Evolutionary conservation across 495 filamentous ascomycete species (phyloP), one percentile per base, ranked within the genome.

Genomic region (Podospora pseudoanserina): DNA sequence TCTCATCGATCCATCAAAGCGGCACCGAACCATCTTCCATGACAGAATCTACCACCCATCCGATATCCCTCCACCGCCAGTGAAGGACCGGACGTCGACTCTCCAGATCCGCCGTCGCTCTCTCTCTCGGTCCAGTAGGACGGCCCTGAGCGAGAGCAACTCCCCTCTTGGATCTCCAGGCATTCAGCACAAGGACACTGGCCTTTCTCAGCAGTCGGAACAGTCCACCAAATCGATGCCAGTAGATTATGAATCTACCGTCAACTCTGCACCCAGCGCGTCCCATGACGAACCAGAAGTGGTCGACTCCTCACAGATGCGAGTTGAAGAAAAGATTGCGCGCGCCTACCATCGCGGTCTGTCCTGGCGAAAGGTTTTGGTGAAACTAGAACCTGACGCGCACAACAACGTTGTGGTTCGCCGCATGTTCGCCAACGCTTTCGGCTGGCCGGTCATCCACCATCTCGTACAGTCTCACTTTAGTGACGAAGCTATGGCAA

Each of bases 391-490:
- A 75, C 95, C 95, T 1, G 95, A 99, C 82, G 95, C 95, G 2
- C 95, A 99, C 78, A 99, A 99, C 78, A 99, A 99, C 76, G 94
- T 99, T 67, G 90, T 97, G 67, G 95, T 99, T 20, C 90, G 95
- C 28, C 88, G 95, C 34, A 94, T 91, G 87, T 98, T 99, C 71
- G 90, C 93, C 66, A 99, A 99, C 76, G 95, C 95, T 0, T 97
- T 97, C 73, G 95, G 95, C 3, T 99, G 95, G 95, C 94, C 94
- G 0, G 95, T 99, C 5, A 83, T 97, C 60, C 91, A 97, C 75
- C 95, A 99, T 76, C 80, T 98, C 2, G 91, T 94, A 58, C 93
- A 97, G 74, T 92, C 92, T 0, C 95, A 99, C 74, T 99, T 99
- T 73, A 89, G 87, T 57, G 87, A 92, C 70, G 86, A 84, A 0